Base-by-base conservation (phyloP, 352 stramenopile genomes). In the Globisporangium radiosum region DNA sequence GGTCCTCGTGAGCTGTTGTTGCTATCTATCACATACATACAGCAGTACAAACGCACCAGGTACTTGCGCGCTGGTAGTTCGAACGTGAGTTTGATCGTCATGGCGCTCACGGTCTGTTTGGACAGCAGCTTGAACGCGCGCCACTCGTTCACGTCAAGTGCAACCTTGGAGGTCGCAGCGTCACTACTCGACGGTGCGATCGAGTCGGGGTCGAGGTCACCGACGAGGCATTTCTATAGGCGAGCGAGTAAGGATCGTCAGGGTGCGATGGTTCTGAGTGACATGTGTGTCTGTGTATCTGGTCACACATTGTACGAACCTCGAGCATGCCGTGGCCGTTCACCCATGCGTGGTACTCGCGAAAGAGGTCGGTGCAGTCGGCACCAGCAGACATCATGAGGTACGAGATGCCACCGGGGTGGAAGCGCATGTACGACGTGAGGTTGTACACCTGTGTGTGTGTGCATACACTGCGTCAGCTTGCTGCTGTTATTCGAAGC, bases 311-410 rank as follows among this genome's bases (percentile, higher is more conserved):
- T 5, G 1, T 3, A 53, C 57, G 10, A 52, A 79, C 78, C 59
- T 93, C 79, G n/a, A 97, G 67, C 85, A 96, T 96, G 54, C 73
- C 71, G 66, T 95, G 84, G 54, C 76, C 82, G 66, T 98, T 98
- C 17, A 98, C 90, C 93, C 95, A 98, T 19, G 75, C 68, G 71
- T 99, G 96, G 69, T 97, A 96, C 68, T 98, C 97, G 62, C 98
- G 96, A 74, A 99, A 99, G 7, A 99, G 70, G 37, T 78, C 78
- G 3, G 96, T 98, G 58, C 81, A 97, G 80, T 99, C 96, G 15
- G 79, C 88, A n/a, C 96, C 97, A 9, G 89, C 92, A 14, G 72
- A 74, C 54, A 88, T 72, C 67, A 98, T 85, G 17, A 99, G 76
- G 70, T 98, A 96, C 19, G 78, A 68, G 49, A 95, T 65, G 36